A percentile compares a stretch with the other conserved stretches of the same genome.
phyloP scores from a whole-genome alignment of 163 green algal genomes.

The Chloromonas sp. region DNA sequence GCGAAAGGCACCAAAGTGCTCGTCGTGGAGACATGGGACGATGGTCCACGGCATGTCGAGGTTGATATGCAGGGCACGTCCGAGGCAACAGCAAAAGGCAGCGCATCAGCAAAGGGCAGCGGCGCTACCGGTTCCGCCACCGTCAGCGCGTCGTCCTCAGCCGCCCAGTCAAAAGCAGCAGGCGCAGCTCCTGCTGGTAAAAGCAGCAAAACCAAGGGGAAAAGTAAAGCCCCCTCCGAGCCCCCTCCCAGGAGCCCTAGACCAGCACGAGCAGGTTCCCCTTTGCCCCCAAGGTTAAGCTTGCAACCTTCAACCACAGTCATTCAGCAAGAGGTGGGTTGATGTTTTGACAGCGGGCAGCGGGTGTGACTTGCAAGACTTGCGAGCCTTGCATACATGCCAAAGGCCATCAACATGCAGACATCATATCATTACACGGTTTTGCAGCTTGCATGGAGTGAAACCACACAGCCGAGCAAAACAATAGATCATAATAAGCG shows the following conservation, averaged over 20 bases:
- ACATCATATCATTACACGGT: background rate
- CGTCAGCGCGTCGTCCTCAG: too few relatives aligned
- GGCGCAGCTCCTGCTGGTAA: too few relatives aligned
- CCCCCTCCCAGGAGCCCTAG: background rate
- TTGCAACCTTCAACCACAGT: background rate
- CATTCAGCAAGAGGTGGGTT: background rate
- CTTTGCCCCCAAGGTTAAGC: too few relatives aligned
- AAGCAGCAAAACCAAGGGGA: too few relatives aligned
- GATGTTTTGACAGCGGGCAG: background rate
- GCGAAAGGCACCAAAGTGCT: background rate
- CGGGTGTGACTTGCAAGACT: too few relatives aligned
- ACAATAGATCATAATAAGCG: too few relatives aligned
- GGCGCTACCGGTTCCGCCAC: background rate
- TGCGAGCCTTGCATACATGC: background rate
- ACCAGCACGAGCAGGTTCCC: background rate
- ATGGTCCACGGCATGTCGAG: conserved; percentile 2
- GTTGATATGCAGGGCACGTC: background rate
- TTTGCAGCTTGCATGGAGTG: too few relatives aligned
- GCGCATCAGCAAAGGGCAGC: background rate
- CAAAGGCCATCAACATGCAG: background rate
- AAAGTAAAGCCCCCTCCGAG: too few relatives aligned
- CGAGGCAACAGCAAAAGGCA: background rate
- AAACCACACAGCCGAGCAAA: too few relatives aligned
- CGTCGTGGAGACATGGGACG: conserved; percentile 6
- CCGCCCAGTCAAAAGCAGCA: too few relatives aligned